These are phyloP conservation scores for Annulohypoxylon bovei DNA, from an alignment of 495 filamentous ascomycete species.

Conservation along the genomic window DNA sequence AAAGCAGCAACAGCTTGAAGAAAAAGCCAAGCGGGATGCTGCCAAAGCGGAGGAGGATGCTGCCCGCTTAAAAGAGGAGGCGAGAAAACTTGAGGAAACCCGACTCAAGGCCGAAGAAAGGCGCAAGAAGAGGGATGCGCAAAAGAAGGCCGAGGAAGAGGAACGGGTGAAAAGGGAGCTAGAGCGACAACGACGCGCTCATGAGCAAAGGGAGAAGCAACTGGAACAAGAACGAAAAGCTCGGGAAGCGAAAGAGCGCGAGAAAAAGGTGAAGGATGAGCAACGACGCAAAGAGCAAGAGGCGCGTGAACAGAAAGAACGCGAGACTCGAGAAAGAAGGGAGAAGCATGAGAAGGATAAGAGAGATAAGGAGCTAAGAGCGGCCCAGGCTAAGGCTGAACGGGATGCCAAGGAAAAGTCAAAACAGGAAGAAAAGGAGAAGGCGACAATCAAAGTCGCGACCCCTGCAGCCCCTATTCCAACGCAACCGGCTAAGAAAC, in stretches of 20 bases:
- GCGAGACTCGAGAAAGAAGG: constrained; percentile 74
- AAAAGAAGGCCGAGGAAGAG: constrained; percentile 88
- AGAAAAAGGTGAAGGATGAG: constrained; percentile 70
- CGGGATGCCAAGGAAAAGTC: constrained; percentile 62
- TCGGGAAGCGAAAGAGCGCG: constrained; percentile 72
- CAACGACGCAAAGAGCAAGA: constrained; percentile 60
- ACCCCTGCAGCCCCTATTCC: constrained; percentile 50
- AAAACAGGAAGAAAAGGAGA: constrained; percentile 62
- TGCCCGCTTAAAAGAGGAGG: constrained; percentile 76
- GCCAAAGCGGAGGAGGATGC: constrained; percentile 93
- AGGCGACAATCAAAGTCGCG: constrained; percentile 55
- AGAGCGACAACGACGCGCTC: constrained; percentile 77
- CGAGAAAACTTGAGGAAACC: constrained; percentile 82
- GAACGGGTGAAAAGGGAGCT: constrained; percentile 82
- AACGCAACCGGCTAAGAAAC: constrained; percentile 60
- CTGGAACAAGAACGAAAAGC: constrained; percentile 84
- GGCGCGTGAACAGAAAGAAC: constrained; percentile 66
- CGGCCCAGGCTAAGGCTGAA: constrained; percentile 56
- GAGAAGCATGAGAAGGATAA: constrained; percentile 72
- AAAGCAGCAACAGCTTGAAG: constrained; percentile 87
- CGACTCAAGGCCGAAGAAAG: constrained; percentile 85
- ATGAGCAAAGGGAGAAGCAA: constrained; percentile 85
- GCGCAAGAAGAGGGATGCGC: constrained; percentile 90
- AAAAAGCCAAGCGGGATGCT: constrained; percentile 84
- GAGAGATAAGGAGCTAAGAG: constrained; percentile 59